Conservation (phyloP, 768 basidiomycete genomes). For the Suillus paluster region DNA sequence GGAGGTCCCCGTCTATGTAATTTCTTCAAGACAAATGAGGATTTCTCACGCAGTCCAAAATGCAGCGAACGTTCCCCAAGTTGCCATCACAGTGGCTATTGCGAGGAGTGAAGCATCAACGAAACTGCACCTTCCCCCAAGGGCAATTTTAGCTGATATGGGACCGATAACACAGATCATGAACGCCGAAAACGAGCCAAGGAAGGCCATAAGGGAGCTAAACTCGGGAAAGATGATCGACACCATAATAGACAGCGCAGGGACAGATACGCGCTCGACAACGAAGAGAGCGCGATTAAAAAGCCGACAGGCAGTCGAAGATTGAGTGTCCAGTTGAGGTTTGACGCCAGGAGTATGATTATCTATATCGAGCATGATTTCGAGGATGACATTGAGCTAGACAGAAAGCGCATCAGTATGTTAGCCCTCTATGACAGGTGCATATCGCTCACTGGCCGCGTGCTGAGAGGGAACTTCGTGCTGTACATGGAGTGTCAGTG, state of each 20-base stretch:
- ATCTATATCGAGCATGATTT: conserved; percentile 75
- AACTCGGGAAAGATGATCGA: conserved; percentile 84
- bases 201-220: conserved; percentile 83
- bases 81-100: conserved; percentile 64
- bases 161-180: conserved; percentile 80
- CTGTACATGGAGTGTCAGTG: conserved; percentile 38
- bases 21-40: neutral
- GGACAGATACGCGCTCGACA: conserved; percentile 62
- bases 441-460: conserved; percentile 64
- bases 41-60: conserved; percentile 46
- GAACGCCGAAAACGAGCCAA: conserved; percentile 88
- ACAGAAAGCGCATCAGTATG: conserved; percentile 1
- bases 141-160: conserved; percentile 67
- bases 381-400: conserved; percentile 82
- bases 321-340: conserved; percentile 27
- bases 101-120: conserved; percentile 61
- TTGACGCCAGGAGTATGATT: conserved; percentile 26
- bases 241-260: conserved; percentile 61
- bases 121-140: conserved; percentile 51
- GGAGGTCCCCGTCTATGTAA: neutral
- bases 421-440: neutral
- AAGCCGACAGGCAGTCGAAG: conserved; percentile 8
- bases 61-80: conserved; percentile 77
- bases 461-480: conserved; percentile 87
- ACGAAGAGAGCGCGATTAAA: conserved; percentile 47